Evolutionary conservation across 2,329 filamentous ascomycete genomes (phyloP).

Genomic region (Amauroascus niger): DNA sequence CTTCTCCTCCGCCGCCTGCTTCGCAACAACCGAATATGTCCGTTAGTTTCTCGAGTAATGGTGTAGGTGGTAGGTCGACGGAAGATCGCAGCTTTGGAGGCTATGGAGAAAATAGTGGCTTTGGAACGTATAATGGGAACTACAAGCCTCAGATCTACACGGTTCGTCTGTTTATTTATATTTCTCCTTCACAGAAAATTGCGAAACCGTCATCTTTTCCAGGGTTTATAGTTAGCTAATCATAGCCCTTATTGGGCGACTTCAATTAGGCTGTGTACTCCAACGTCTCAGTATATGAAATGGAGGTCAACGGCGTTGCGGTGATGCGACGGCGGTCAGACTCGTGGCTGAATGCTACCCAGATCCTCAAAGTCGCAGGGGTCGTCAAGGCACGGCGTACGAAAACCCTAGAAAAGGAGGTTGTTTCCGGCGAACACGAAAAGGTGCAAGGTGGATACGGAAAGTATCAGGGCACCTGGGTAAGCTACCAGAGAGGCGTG

Average conservation of each 20-base stretch:
- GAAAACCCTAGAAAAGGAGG: conserved; percentile 96
- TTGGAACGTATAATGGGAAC: conserved; percentile 31
- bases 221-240: not conserved
- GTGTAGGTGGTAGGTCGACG: conserved; percentile 25
- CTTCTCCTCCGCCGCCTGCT: conserved; percentile 35
- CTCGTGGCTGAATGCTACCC: conserved; percentile 94
- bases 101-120: conserved; percentile 34
- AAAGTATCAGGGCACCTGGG: conserved; percentile 99
- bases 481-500: conserved; percentile 81
- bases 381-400: conserved; percentile 97
- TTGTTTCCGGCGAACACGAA: conserved; percentile 89
- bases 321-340: conserved; percentile 94
- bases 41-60: conserved; percentile 31
- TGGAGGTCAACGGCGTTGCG: conserved; percentile 87
- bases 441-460: conserved; percentile 98
- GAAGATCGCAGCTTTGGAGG: conserved; percentile 29
- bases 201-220: not conserved
- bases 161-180: conserved; percentile 22
- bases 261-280: conserved; percentile 14
- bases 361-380: conserved; percentile 93
- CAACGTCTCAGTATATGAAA: conserved; percentile 93
- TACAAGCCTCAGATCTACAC: conserved; percentile 42
- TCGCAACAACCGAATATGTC: conserved; percentile 38
- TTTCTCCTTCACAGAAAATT: not conserved
- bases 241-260: not conserved